Base-by-base conservation (phyloP, 2,329 filamentous ascomycete species). In the Ascochyta rabiei region DNA sequence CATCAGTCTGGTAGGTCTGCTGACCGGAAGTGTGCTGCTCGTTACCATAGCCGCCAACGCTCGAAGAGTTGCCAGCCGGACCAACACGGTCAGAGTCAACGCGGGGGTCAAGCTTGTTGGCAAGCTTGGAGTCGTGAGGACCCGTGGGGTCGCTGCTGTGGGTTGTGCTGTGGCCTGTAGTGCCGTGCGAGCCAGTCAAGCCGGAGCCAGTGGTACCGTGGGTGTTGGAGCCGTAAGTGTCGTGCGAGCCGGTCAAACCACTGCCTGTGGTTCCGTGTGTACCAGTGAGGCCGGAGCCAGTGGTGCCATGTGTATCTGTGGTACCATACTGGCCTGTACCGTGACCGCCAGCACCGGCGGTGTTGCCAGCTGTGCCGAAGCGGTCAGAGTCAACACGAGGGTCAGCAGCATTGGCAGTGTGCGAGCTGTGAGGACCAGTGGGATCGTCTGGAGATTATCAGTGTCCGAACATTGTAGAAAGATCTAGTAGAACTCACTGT, bases 401-500 rank as follows among this genome's bases (percentile, higher is more conserved):
- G 43, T 71, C 72, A n/a, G 62, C 62, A 41, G 61, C 57, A 60
- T 74, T 73, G 19, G 58, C 67, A 21, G 68, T 24, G 50, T 66
- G 63, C 6, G 62, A 60, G 46, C 59, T 49, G 58, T 73, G 70
- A 48, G 72, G 70, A 16, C 70, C 72, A 35, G 64, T 68, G 10
- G 68, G 66, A 55, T 71, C 68, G 44, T 68, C 60, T 64, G 28
- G 18, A 15, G 18, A 26, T 8, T 40, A 50, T 60, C 23, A 62
- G 57, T 40, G 33, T 28, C n/a, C 23, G 9, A 5, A 1, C n/a
- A 6, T 6, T 34, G 16, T 24, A 16, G n/a, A 4, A 2, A n/a
- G 3, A 4, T n/a, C n/a, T 21, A 18, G 1, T 1, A 15, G 30
- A 7, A 47, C 63, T 53, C 49, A 67, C 62, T 57, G 53, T 64